These are phyloP conservation scores for Naganishia sp. DNA, from an alignment of 1,284 basidiomycete species.

Conservation along the genomic window DNA sequence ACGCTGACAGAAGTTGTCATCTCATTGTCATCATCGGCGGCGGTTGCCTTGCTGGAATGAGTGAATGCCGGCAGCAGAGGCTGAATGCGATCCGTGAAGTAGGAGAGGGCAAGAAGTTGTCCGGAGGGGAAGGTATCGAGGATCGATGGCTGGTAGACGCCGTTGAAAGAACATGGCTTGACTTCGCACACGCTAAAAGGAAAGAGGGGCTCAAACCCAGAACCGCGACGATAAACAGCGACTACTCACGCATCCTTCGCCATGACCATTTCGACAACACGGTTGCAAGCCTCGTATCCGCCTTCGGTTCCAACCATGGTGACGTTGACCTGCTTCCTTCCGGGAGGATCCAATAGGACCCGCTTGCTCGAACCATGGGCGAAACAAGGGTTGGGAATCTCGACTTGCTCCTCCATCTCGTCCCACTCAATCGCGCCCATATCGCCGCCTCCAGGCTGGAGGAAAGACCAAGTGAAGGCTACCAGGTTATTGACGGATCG, in stretches of 20 bases:
- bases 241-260: conserved; percentile 85
- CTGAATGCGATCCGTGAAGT: conserved; percentile 92
- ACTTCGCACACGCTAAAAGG: conserved; percentile 71
- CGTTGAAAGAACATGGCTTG: conserved; percentile 94
- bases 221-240: not conserved
- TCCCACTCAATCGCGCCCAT: conserved; percentile 55
- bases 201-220: conserved; percentile 12
- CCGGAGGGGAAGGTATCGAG: conserved; percentile 81
- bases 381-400: conserved; percentile 78
- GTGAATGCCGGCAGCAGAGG: conserved; percentile 65
- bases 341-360: conserved; percentile 71
- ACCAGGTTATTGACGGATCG: conserved; percentile 84
- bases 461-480: conserved; percentile 73
- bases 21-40: conserved; percentile 29
- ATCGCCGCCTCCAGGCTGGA: conserved; percentile 44
- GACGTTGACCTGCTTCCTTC: conserved; percentile 61
- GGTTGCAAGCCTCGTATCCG: conserved; percentile 80
- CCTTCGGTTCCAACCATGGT: conserved; percentile 81
- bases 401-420: conserved; percentile 47
- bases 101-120: conserved; percentile 82
- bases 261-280: conserved; percentile 85
- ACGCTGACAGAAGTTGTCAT: conserved; percentile 26
- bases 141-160: conserved; percentile 95
- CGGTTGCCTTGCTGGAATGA: conserved; percentile 38
- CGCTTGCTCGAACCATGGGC: conserved; percentile 65